phyloP scores from a whole-genome alignment of 192 early-diverging fungal genomes.

The Backusella tuberculispora region DNA sequence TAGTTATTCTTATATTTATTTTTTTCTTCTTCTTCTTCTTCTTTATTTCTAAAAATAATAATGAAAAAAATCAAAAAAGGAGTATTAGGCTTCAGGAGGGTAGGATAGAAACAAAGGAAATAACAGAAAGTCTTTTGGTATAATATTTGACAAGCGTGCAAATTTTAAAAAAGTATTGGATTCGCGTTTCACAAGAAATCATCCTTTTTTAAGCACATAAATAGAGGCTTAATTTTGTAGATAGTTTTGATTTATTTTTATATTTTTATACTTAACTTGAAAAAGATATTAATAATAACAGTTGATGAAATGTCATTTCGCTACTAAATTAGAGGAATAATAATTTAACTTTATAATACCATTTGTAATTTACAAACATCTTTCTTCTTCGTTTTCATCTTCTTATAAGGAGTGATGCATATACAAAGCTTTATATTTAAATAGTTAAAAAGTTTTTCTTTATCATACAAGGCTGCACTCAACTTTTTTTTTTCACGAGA shows the following conservation, averaged over 20 bases:
- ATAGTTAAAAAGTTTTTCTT: no score
- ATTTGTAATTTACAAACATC: no score
- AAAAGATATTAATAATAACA: no score
- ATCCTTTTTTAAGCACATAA: not conserved
- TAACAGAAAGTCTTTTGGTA: not conserved
- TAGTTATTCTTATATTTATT: not conserved
- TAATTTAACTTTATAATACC: no score
- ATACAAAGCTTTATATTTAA: no score
- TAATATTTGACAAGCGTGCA: conserved; percentile 16
- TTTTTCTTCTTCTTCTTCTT: not conserved
- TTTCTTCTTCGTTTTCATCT: no score
- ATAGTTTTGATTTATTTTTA: not conserved
- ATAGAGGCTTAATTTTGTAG: not conserved
- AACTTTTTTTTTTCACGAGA: no score
- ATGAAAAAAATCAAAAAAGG: not conserved
- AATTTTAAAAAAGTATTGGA: conserved; percentile 9
- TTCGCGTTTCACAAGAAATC: not conserved
- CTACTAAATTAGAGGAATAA: no score
- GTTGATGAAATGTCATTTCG: no score
- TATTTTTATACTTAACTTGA: not conserved
- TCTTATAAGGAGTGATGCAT: no score
- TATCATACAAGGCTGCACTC: no score
- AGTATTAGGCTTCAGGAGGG: conserved; percentile 4
- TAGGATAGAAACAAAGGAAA: conserved; percentile 10
- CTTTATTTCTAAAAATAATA: conserved; percentile 16